phyloP scores from a whole-genome alignment of 2,329 filamentous ascomycete species.

The Fusarium sp. region DNA sequence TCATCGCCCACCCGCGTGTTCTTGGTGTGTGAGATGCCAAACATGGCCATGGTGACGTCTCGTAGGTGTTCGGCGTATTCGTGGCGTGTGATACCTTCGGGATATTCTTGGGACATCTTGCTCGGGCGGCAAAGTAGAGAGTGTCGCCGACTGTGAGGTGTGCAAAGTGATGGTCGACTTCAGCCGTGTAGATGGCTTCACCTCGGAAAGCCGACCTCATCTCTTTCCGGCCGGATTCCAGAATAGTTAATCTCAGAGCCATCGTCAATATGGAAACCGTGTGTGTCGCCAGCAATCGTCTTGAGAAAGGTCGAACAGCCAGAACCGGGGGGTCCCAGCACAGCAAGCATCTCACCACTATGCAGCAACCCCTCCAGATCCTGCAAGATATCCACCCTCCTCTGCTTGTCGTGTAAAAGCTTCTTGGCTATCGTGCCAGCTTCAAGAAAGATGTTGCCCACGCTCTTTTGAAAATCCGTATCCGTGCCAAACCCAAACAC shows the following conservation, averaged over 20 bases:
- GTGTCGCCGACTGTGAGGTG: constrained; percentile 81
- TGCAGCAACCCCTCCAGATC: constrained; percentile 74
- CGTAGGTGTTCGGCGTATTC: constrained; percentile 70
- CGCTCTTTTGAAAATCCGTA: constrained; percentile 46
- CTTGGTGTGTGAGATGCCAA: constrained; percentile 75
- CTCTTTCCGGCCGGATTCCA: constrained; percentile 71
- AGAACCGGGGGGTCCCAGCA: constrained; percentile 74
- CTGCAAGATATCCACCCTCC: constrained; percentile 73
- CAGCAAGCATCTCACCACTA: constrained; percentile 78
- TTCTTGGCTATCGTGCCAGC: constrained; percentile 26
- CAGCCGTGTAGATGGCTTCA: constrained; percentile 85
- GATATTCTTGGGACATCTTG: constrained; percentile 72
- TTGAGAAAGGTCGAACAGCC: constrained; percentile 86
- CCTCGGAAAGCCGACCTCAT: constrained; percentile 82
- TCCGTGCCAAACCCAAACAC: constrained; percentile 47
- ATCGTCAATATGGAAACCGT: constrained; percentile 78
- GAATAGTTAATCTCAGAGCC: constrained; percentile 80
- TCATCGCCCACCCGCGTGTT: constrained; percentile 80
- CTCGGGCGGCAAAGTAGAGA: constrained; percentile 77
- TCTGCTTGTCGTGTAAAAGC: constrained; percentile 55
- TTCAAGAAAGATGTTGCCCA: constrained; percentile 43
- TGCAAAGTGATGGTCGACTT: constrained; percentile 83
- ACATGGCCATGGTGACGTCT: constrained; percentile 78
- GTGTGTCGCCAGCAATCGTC: constrained; percentile 82
- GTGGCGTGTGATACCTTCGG: constrained; percentile 63